phyloP scores from a whole-genome alignment of 768 basidiomycete genomes.

The Serpula lacrymans region DNA sequence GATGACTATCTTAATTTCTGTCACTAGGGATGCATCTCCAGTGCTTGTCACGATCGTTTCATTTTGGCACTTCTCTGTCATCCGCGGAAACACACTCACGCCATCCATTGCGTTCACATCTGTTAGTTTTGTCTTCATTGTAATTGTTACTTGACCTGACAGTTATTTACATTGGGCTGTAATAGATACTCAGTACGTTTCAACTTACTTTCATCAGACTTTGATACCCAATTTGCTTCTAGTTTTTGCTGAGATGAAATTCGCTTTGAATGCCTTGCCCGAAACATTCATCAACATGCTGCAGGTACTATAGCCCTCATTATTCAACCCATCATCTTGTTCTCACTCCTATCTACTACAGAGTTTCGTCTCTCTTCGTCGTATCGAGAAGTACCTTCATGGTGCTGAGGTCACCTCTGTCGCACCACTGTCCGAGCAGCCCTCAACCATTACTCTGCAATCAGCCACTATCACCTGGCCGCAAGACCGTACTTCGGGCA shows the following conservation, averaged over 20 bases:
- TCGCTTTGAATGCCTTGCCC: constrained; percentile 81
- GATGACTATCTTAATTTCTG: constrained; percentile 1
- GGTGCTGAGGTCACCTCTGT: constrained; percentile 68
- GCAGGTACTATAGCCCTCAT: constrained; percentile 44
- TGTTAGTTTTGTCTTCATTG: constrained; percentile 29
- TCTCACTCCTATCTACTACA: constrained; percentile 19
- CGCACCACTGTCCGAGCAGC: constrained; percentile 52
- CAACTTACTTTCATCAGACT: background rate
- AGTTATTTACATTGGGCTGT: background rate
- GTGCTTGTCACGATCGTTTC: constrained; percentile 59
- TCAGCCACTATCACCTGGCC: constrained; percentile 93
- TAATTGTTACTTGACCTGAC: background rate
- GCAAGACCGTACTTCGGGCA: constrained; percentile 56
- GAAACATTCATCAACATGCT: constrained; percentile 90
- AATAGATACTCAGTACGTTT: constrained; percentile 42
- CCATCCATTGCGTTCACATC: constrained; percentile 85
- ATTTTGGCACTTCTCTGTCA: constrained; percentile 71
- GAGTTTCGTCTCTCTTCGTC: constrained; percentile 80
- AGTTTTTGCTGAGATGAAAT: constrained; percentile 89
- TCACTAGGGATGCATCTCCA: constrained; percentile 41
- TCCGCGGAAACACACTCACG: constrained; percentile 64
- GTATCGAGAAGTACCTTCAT: constrained; percentile 87
- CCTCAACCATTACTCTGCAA: constrained; percentile 63
- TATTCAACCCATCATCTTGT: background rate
- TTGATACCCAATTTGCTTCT: constrained; percentile 1